Base-by-base conservation (phyloP, 1,284 basidiomycete species). In the Abortiporus biennis region DNA sequence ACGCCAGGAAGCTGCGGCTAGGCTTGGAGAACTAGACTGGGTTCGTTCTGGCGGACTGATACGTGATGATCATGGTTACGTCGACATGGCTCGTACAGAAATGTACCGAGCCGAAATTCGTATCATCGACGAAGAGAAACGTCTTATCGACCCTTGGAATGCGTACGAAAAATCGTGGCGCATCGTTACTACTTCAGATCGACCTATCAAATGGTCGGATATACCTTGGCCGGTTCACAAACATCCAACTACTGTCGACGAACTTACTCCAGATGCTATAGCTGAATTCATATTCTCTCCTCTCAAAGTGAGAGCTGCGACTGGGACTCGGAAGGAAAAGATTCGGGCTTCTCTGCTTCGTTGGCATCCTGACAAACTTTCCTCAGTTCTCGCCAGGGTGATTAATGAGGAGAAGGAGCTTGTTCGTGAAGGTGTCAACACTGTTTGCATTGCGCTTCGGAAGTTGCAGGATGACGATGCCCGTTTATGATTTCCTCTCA, bases 281-380 rank as follows among this genome's bases (percentile, higher is more conserved):
- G 61, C 73, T 16, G 62, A 63, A 1, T 87, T 86, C 53, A 50
- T 87, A 37, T 64, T 74, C 33, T 76, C 65, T 33, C 66, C 62
- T n/a, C 59, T 76, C 49, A 63, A 47, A 21, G 62, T 72, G 8
- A 60, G 67, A 31, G 56, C 57, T 8, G 68, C 64, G 33, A 66
- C 51, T 1, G 61, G 65, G 32, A 69, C 71, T 19, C 43, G 42
- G 33, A 73, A 69, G 56, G 78, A 80, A 38, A 65, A 74, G 19
- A 63, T 85, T 6, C 69, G 81, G 15, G 67, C 66, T 39, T 75
- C 80, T 0, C 61, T 87, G 23, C 59, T 85, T 39, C 67, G 76
- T 3, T 88, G 84, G 76, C 85, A 88, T 58, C 83, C 85, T 0
- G 85, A 88, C 59, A 80, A 85, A 57, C 69, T 82, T 49, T 68